Evolutionary conservation across 139 green algal species (phyloP).

Genomic region (Pedinophyceae sp.): DNA sequence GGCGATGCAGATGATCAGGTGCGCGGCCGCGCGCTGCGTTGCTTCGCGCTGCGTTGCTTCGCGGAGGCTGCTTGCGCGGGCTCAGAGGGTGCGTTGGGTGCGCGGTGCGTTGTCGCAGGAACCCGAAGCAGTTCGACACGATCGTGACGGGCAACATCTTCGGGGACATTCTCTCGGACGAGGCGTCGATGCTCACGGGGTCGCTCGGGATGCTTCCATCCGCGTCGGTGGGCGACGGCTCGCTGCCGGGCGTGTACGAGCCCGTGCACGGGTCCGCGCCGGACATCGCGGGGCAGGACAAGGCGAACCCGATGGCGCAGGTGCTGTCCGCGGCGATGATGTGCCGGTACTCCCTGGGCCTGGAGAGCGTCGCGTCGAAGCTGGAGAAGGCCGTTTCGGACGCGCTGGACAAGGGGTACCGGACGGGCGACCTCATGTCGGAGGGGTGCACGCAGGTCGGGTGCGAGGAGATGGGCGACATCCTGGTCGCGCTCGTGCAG

Average conservation of each 20-base stretch:
- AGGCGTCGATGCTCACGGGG: slow-evolving; percentile 92
- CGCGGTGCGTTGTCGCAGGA: no score
- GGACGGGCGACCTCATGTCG: slow-evolving; percentile 82
- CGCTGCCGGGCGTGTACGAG: slow-evolving; percentile 82
- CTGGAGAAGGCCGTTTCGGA: slow-evolving; percentile 70
- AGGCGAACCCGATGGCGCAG: slow-evolving; percentile 84
- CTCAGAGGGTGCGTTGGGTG: no score
- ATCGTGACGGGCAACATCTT: slow-evolving; percentile 99
- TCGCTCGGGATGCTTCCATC: slow-evolving; percentile 94
- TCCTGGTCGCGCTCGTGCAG: slow-evolving; percentile 38
- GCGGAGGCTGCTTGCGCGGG: no score
- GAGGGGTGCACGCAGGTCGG: slow-evolving; percentile 52
- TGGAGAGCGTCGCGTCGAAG: slow-evolving; percentile 58
- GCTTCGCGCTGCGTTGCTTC: no score
- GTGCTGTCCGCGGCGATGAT: slow-evolving; percentile 96
- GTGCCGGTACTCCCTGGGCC: slow-evolving; percentile 86
- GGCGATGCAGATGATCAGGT: slow-evolving; percentile 96
- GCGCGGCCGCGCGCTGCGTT: no score
- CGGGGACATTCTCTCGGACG: slow-evolving; percentile 97
- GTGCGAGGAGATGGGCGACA: slow-evolving; percentile 59
- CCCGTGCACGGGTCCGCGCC: slow-evolving; percentile 92
- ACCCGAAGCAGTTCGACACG: slow-evolving; percentile 86
- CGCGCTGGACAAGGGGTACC: slow-evolving; percentile 65
- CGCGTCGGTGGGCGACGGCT: slow-evolving; percentile 67
- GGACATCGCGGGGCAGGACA: slow-evolving; percentile 89